Evolutionary conservation across 2,329 filamentous ascomycete species (phyloP), one percentile per base, ranked within the genome.

Genomic region (Penicillium sp.): DNA sequence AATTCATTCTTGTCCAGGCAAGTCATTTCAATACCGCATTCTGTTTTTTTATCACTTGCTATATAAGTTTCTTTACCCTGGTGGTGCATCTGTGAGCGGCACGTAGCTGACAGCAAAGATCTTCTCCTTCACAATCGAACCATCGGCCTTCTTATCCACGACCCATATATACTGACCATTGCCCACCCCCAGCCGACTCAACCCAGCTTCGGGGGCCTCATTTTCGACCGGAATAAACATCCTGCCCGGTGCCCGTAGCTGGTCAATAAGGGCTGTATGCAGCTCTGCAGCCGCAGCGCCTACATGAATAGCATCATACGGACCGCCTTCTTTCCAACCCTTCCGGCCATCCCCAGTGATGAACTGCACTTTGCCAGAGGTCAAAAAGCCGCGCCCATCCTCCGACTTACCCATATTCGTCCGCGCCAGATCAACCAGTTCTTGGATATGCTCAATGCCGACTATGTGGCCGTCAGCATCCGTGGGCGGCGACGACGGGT

Each of bases 271-370:
- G 58, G 83, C 81, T 18, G 82, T 68, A 69, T 96, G 92, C 55
- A 96, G 74, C 66, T 85, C 82, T 23, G 76, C 81, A 0, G 93
- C 93, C 7, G 91, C 89, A 0, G 94, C 94, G 0, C 94, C 94
- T 2, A 97, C 94, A 69, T 97, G 94, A 59, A 99, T 97, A 2
- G 89, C 92, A 79, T 97, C 91, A 80, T 93, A 99, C 0, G 85
- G 60, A 75, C 83, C 65, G 66, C 74, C 56, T 74, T 80, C 81
- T 1, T 79, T 66, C 81, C 82, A 87, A 1, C 88, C 88, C 60
- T 82, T 79, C 5, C 89, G 74, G 1, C 88, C 89, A 74, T 97
- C 92, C 0, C 85, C 91, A 0, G 84, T 79, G 1, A 92, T 79
- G 67, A 95, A 95, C 57, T 79, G 77, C 43, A 92, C 89, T 5